Evolutionary conservation across 2,329 filamentous ascomycete species (phyloP).

Genomic region (Penicillium sclerotiorum): DNA sequence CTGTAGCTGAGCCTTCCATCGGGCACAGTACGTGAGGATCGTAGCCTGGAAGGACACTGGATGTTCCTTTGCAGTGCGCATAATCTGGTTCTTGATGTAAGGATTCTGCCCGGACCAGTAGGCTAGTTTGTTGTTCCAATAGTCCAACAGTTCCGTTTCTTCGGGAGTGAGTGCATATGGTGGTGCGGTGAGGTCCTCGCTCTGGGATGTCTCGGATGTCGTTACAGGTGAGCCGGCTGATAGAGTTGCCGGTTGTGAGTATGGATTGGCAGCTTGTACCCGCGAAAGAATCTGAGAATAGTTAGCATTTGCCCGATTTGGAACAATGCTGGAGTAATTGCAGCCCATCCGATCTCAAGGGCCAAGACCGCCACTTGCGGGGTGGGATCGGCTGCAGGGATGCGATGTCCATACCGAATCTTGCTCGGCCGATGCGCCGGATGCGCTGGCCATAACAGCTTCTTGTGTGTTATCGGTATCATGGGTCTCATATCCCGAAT

Average conservation of each 20-base stretch:
- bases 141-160: slow-evolving; percentile 38
- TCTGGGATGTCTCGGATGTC: slow-evolving; percentile 31
- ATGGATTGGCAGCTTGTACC: slow-evolving; percentile 15
- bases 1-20: slow-evolving; percentile 37
- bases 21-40: slow-evolving; percentile 41
- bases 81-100: slow-evolving; percentile 40
- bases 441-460: not conserved
- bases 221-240: slow-evolving; percentile 27
- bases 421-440: slow-evolving; percentile 1
- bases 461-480: slow-evolving; percentile 7
- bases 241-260: slow-evolving; percentile 6
- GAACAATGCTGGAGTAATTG: too few species aligned
- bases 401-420: slow-evolving; percentile 30
- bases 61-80: slow-evolving; percentile 37
- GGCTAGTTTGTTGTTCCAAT: slow-evolving; percentile 39
- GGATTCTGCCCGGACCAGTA: slow-evolving; percentile 48
- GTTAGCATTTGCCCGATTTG: too few species aligned
- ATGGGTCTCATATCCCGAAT: slow-evolving; percentile 9
- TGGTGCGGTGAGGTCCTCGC: slow-evolving; percentile 37
- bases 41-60: slow-evolving; percentile 40
- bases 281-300: slow-evolving; percentile 17
- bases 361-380: not conserved
- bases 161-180: slow-evolving; percentile 27
- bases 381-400: not conserved
- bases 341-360: too few species aligned